Percentiles rank a stretch among this genome's conserved stretches.
Conservation (phyloP, 1,284 basidiomycete genomes). For the Termitomyces sp. region DNA sequence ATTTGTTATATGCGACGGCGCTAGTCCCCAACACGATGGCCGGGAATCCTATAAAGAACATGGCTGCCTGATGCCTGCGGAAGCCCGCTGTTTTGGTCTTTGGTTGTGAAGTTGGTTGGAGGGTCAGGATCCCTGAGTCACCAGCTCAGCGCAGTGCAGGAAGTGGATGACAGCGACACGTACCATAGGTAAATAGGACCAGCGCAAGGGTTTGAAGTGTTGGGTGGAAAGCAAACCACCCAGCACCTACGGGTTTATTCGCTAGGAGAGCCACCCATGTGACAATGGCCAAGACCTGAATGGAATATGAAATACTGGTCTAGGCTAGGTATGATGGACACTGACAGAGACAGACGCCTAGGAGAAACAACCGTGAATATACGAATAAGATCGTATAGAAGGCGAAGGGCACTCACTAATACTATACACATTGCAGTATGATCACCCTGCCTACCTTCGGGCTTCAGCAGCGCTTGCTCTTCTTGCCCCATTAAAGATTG, state of each 20-base stretch:
- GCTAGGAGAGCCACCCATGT: conserved; percentile 53
- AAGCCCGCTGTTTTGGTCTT: conserved; percentile 62
- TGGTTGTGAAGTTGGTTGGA: conserved; percentile 68
- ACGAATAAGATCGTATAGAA: not conserved
- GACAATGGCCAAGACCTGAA: conserved; percentile 39
- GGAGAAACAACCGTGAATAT: not conserved
- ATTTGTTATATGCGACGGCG: conserved; percentile 55
- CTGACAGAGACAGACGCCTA: conserved; percentile 23
- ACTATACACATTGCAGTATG: conserved; percentile 31
- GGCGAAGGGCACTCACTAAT: conserved; percentile 27
- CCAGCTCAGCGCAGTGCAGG: not conserved
- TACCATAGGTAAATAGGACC: conserved; percentile 55
- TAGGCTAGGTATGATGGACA: not conserved
- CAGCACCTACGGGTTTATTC: conserved; percentile 41
- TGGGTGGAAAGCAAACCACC: conserved; percentile 66
- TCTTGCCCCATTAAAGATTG: conserved; percentile 28
- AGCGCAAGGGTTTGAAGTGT: conserved; percentile 54
- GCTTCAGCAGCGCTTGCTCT: conserved; percentile 29
- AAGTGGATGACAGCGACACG: conserved; percentile 14
- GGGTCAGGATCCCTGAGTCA: conserved; percentile 60
- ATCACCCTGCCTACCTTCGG: conserved; percentile 39
- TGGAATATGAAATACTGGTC: not conserved
- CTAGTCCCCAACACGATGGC: conserved; percentile 49
- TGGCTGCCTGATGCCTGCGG: conserved; percentile 55
- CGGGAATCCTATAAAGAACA: conserved; percentile 48